Conservation (phyloP, 768 basidiomycete genomes). For the Clitopilus passeckerianus region DNA sequence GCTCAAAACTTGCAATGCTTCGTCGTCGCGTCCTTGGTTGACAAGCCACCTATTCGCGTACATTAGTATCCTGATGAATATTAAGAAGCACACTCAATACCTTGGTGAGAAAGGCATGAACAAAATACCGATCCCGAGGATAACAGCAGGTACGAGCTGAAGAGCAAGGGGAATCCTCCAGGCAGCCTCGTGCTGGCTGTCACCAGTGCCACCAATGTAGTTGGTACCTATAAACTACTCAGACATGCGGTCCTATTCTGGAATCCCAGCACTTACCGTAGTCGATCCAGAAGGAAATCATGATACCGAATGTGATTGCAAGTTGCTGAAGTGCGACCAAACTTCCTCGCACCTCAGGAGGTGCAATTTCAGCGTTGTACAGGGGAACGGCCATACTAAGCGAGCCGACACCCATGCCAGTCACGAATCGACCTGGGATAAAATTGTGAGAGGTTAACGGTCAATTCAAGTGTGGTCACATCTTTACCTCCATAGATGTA, state of each 20-base stretch:
- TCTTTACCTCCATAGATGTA: conserved; percentile 59
- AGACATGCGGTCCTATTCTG: conserved; percentile 33
- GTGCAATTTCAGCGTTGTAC: conserved; percentile 69
- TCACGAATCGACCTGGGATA: conserved; percentile 58
- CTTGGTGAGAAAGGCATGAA: conserved; percentile 82
- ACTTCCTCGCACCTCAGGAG: conserved; percentile 78
- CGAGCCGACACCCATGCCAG: conserved; percentile 78
- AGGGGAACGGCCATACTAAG: conserved; percentile 81
- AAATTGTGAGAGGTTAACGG: conserved; percentile 2
- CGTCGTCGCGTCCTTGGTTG: conserved; percentile 71
- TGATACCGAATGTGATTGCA: conserved; percentile 77
- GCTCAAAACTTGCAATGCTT: conserved; percentile 62
- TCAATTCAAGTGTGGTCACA: neutral
- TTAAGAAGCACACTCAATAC: conserved; percentile 20
- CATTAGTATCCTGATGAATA: neutral
- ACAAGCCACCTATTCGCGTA: conserved; percentile 57
- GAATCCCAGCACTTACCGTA: conserved; percentile 24
- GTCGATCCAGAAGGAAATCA: conserved; percentile 57
- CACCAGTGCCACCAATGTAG: conserved; percentile 62
- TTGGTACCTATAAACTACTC: conserved; percentile 46
- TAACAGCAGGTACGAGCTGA: conserved; percentile 69
- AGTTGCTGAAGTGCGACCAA: conserved; percentile 80
- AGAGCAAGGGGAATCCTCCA: conserved; percentile 75
- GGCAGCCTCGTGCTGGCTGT: conserved; percentile 56
- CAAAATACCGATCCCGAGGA: conserved; percentile 64